Conservation (phyloP, 1,139 yeast species). For the Yamadazyma siamensis region DNA sequence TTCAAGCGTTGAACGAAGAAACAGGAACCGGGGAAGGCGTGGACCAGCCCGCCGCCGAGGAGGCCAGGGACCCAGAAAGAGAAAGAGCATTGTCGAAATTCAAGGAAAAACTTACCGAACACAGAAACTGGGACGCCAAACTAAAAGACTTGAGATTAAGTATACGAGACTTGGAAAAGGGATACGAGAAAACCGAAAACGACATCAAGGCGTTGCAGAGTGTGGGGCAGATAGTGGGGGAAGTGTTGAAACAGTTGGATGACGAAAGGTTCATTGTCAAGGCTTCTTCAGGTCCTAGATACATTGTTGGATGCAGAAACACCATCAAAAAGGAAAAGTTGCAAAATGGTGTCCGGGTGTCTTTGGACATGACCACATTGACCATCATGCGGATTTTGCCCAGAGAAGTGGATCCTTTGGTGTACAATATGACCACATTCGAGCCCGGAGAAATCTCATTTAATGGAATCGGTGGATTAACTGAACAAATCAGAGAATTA, state of each 20-base stretch:
- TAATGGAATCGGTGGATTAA: constrained; percentile 94
- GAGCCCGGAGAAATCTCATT: constrained; percentile 96
- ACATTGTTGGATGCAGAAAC: constrained; percentile 95
- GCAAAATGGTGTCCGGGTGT: constrained; percentile 93
- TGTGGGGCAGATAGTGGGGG: constrained; percentile 97
- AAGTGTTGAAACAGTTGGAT: constrained; percentile 91
- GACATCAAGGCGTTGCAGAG: constrained; percentile 96
- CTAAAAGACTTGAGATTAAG: constrained; percentile 80
- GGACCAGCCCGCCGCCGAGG: constrained; percentile 1
- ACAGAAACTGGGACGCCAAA: constrained; percentile 92
- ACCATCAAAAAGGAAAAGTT: constrained; percentile 80
- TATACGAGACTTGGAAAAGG: constrained; percentile 79
- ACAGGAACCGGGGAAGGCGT: neutral
- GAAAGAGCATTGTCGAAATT: constrained; percentile 75
- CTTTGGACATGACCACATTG: constrained; percentile 95
- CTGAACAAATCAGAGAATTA: constrained; percentile 92
- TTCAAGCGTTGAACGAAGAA: constrained; percentile 16
- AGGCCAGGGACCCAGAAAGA: constrained; percentile 60
- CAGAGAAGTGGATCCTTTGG: constrained; percentile 97
- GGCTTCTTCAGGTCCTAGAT: constrained; percentile 96
- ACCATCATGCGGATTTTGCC: constrained; percentile 98
- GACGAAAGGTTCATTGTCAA: constrained; percentile 95
- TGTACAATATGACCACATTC: constrained; percentile 96
- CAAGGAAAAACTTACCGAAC: constrained; percentile 85
- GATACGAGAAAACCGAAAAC: constrained; percentile 90